Evolutionary conservation across 257 asterid species (phyloP), one percentile per base, ranked within the genome.

Genomic region (Capsicum rhomboideum): DNA sequence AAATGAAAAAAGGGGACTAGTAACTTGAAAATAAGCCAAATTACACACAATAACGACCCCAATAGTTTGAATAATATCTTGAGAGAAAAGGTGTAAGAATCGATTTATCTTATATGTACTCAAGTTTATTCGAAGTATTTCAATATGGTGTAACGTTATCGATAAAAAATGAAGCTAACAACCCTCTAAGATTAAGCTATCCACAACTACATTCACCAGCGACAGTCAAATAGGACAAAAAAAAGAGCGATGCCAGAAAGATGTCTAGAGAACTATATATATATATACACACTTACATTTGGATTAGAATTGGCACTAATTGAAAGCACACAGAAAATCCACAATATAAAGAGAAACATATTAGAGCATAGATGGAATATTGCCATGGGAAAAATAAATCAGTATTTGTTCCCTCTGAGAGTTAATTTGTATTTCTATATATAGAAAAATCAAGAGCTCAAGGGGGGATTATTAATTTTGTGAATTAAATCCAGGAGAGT

Each of bases 191-290:
- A 78, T 23, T 18, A 63, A 64, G 68, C 55, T 84, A 79, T 84
- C 80, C 78, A 78, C 79, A 84, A 63, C 28, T 84, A 78, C 68
- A 84, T 78, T 75, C 54, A 63, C 23, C 42, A 84, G 68, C 55
- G 53, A 20, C 34, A 75, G 23, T 58, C 42, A 83, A 75, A 83
- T 17, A 12, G 34, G 78, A 34, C 37, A 1, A 34, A 34, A 34
- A 34, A 34, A 34, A 34, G 4, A 34, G 4, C 40, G 4, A 34
- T 34, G 40, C 40, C n/a, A n/a, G n/a, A 34, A 34, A 34, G 40
- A 34, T 2, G 40, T 34, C 2, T 34, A 10, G 2, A 58, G 2
- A 21, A 21, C 3, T 0, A 1, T 3, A 58, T 6, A 29, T 1
- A 14, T 6, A 17, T 1, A 4, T 31, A 1, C 13, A 23, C 4